Percentiles rank a stretch among this genome's conserved stretches.
Conservation (phyloP, 2,329 filamentous ascomycete species). For the Aspergillus calidoustus region DNA sequence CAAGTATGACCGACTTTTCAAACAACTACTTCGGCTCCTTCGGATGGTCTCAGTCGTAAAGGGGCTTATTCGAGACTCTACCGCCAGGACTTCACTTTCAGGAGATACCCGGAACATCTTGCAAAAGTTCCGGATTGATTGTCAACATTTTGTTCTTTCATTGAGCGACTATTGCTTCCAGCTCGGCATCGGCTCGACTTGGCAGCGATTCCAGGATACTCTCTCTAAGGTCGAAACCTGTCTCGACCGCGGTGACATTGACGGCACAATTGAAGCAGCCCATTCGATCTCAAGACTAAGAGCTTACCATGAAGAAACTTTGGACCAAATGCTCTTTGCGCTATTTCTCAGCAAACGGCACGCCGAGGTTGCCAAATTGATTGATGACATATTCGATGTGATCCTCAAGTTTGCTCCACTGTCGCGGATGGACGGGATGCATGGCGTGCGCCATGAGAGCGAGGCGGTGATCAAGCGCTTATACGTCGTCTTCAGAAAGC, state of each 20-base stretch:
- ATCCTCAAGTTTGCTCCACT: constrained; percentile 70
- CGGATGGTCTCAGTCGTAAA: constrained; percentile 79
- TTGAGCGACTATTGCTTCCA: constrained; percentile 81
- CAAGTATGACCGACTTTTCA: constrained; percentile 87
- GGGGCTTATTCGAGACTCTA: constrained; percentile 65
- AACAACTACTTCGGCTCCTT: constrained; percentile 73
- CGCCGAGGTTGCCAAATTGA: constrained; percentile 69
- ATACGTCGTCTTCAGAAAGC: constrained; percentile 70
- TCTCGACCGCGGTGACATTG: constrained; percentile 55
- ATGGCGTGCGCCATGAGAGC: constrained; percentile 44
- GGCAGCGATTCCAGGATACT: constrained; percentile 70
- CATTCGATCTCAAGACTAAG: constrained; percentile 70
- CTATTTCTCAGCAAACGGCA: constrained; percentile 77
- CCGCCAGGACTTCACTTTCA: constrained; percentile 36
- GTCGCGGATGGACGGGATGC: constrained; percentile 42
- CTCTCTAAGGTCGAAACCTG: constrained; percentile 66
- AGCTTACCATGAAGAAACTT: constrained; percentile 70
- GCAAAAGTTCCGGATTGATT: constrained; percentile 73
- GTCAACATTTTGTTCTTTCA: constrained; percentile 76
- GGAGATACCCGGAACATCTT: constrained; percentile 46
- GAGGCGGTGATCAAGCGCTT: constrained; percentile 54
- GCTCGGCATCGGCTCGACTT: constrained; percentile 72
- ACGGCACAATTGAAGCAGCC: constrained; percentile 52
- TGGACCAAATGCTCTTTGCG: constrained; percentile 76
- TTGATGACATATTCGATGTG: constrained; percentile 75